Evolutionary conservation across 2,329 filamentous ascomycete genomes (phyloP), one percentile per base, ranked within the genome.

Genomic region (Xylariaceae sp.): DNA sequence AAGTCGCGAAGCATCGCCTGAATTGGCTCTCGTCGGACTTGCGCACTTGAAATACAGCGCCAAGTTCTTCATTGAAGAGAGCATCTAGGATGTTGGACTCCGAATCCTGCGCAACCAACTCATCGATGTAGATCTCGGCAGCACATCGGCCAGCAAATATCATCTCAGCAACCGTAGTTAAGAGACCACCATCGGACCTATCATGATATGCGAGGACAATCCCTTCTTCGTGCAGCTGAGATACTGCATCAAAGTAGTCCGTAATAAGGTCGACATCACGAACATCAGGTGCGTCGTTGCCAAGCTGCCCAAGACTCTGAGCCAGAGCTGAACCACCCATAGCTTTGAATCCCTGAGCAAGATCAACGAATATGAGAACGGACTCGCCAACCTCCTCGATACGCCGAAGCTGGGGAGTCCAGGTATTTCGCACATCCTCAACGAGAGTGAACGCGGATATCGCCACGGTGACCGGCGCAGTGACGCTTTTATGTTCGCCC

Each of bases 141-240:
- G 92, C 94, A 65, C 89, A 95, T 52, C 92, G 87, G 26, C 94
- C 94, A 30, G 94, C 92, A 69, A 97, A 97, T 84, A 95, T 95
- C 94, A 97, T 97, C 73, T 99, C 94, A 2, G 86, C 89, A 32
- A 97, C 74, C 74, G 61, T 88, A 82, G 2, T 87, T 72, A 64
- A 83, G 76, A 62, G 56, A 36, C 60, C 56, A 36, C 60, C 56
- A 37, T 60, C 56, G 13, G 58, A 59, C 34, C 53, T 45, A 39
- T 60, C 59, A 26, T 63, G 60, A 22, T 57, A 61, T 5, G 60
- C 58, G 19, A 58, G 51, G 15, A 62, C 51, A 29, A 61, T 45
- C n/a, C 72, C 41, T 74, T 73, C 77, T 71, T 79, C 74, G 65
- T 86, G 83, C 46, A 86, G 72, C 63, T 85, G 82, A 44, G 74